Conservation (phyloP, 1,284 basidiomycete genomes). For the Naganishia liquefaciens region DNA sequence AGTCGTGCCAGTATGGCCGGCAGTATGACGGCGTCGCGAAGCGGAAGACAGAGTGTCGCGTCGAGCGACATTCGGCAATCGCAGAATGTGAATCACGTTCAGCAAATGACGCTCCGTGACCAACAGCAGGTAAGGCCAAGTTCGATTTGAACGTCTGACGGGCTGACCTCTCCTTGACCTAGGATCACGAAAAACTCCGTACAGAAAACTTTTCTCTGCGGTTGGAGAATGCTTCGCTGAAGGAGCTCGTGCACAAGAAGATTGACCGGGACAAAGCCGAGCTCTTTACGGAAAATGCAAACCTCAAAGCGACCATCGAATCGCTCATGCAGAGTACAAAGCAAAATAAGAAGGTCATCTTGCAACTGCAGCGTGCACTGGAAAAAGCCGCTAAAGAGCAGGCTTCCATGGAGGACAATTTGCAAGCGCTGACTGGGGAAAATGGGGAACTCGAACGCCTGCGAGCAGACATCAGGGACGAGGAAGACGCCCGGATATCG, state of each 20-base stretch:
- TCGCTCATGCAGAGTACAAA: slow-evolving; percentile 89
- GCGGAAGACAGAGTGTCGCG: slow-evolving; percentile 51
- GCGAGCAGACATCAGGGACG: slow-evolving; percentile 8
- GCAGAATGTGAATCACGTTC: slow-evolving; percentile 29
- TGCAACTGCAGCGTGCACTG: slow-evolving; percentile 77
- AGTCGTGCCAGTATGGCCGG: slow-evolving; percentile 14
- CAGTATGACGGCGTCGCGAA: slow-evolving; percentile 31
- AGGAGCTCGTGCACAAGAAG: slow-evolving; percentile 60
- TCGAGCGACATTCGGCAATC: slow-evolving; percentile 38
- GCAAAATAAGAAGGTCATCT: slow-evolving; percentile 81
- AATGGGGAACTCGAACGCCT: slow-evolving; percentile 21
- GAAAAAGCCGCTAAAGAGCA: slow-evolving; percentile 42
- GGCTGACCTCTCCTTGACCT: not conserved
- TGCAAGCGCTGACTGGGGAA: slow-evolving; percentile 18
- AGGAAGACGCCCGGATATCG: slow-evolving; percentile 23
- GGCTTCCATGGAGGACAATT: slow-evolving; percentile 20
- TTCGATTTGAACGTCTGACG: slow-evolving; percentile 1
- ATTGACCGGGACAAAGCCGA: slow-evolving; percentile 92
- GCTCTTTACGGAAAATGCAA: slow-evolving; percentile 93
- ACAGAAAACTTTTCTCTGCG: slow-evolving; percentile 29
- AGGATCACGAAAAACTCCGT: slow-evolving; percentile 29
- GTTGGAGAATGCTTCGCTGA: slow-evolving; percentile 14
- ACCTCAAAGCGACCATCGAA: slow-evolving; percentile 88
- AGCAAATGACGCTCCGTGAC: slow-evolving; percentile 72
- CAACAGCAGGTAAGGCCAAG: slow-evolving; percentile 79